These are phyloP conservation scores for Aspergillus pseudonomiae DNA, from an alignment of 2,329 filamentous ascomycete species.

Conservation along the genomic window DNA sequence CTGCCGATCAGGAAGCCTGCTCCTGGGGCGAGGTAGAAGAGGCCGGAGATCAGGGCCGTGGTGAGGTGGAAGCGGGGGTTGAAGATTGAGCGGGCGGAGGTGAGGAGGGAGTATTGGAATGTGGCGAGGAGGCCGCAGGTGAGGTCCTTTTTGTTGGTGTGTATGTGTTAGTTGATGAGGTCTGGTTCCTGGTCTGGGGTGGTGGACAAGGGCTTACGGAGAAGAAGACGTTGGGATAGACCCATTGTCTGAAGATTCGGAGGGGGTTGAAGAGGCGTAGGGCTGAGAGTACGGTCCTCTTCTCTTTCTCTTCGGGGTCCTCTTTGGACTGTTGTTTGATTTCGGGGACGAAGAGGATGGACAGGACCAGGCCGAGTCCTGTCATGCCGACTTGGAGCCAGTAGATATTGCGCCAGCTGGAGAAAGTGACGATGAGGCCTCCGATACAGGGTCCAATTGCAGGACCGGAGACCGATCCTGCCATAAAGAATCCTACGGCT, in stretches of 20 bases:
- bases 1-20: slow-evolving; percentile 70
- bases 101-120: slow-evolving; percentile 72
- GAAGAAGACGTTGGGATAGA: slow-evolving; percentile 70
- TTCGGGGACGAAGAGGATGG: slow-evolving; percentile 69
- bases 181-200: slow-evolving; percentile 25
- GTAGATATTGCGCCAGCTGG: slow-evolving; percentile 74
- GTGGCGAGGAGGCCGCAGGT: slow-evolving; percentile 60
- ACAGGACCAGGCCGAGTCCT: slow-evolving; percentile 60
- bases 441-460: slow-evolving; percentile 63
- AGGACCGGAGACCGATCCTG: slow-evolving; percentile 47
- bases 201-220: slow-evolving; percentile 46
- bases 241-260: slow-evolving; percentile 62
- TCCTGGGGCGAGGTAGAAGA: slow-evolving; percentile 76
- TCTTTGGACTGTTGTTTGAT: slow-evolving; percentile 65
- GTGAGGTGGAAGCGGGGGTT: slow-evolving; percentile 73
- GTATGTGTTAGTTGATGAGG: neutral
- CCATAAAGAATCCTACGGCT: slow-evolving; percentile 48
- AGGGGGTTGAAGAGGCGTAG: slow-evolving; percentile 62
- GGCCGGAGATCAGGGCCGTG: slow-evolving; percentile 65
- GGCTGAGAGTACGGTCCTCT: slow-evolving; percentile 46
- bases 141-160: slow-evolving; percentile 29
- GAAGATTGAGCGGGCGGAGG: slow-evolving; percentile 71
- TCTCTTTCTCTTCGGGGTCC: slow-evolving; percentile 47
- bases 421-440: slow-evolving; percentile 76
- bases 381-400: slow-evolving; percentile 75